Conservation (phyloP, 192 early-diverging fungal species). For the Coemansia asiatica region DNA sequence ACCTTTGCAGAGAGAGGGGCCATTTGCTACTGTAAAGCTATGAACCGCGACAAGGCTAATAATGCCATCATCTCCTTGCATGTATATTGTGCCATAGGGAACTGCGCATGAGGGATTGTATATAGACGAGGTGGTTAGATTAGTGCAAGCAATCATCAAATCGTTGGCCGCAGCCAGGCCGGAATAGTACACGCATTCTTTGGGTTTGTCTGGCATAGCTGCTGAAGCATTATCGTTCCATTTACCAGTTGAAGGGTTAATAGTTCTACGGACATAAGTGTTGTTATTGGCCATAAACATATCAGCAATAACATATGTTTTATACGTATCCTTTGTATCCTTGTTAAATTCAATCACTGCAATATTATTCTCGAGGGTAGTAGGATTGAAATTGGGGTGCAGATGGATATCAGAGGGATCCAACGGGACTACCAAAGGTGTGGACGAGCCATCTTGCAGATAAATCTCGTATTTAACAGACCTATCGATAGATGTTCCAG, state of each 20-base stretch:
- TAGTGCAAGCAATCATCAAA: neutral
- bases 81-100: slow-evolving; percentile 3
- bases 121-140: neutral
- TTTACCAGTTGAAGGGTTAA: neutral
- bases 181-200: neutral
- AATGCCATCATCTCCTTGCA: neutral
- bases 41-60: neutral
- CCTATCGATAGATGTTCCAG: neutral
- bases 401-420: slow-evolving; percentile 8
- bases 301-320: slow-evolving; percentile 2
- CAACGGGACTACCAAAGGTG: neutral
- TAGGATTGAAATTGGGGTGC: slow-evolving; percentile 15
- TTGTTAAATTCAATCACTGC: slow-evolving; percentile 24
- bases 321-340: slow-evolving; percentile 3
- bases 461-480: slow-evolving; percentile 5
- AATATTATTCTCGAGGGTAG: slow-evolving; percentile 14
- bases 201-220: neutral
- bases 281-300: neutral
- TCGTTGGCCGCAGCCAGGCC: neutral
- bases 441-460: neutral
- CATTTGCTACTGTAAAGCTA: neutral
- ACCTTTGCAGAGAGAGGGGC: neutral
- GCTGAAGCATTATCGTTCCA: neutral
- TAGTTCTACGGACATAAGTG: neutral
- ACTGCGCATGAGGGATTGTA: neutral